Conservation (phyloP, 2,329 filamentous ascomycete genomes). For the Triangularia verruculosa region DNA sequence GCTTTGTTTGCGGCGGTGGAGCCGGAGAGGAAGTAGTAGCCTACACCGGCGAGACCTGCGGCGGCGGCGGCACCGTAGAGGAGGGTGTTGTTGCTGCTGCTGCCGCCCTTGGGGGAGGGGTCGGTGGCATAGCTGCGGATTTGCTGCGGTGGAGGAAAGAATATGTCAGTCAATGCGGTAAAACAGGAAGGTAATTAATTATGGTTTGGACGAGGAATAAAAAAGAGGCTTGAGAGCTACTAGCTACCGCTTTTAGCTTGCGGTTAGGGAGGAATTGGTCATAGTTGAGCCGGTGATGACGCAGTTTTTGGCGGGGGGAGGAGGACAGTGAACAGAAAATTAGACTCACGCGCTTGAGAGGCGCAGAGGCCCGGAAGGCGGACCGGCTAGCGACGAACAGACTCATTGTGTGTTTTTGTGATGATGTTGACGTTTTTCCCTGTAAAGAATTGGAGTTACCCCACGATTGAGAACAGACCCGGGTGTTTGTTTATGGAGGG, state of each 20-base stretch:
- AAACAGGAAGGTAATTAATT: too few relatives aligned
- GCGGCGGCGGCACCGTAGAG: conserved; percentile 61
- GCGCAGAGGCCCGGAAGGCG: conserved; percentile 62
- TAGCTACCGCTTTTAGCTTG: background rate
- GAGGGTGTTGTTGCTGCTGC: conserved; percentile 50
- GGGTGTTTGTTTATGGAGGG: background rate
- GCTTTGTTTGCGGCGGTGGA: conserved; percentile 53
- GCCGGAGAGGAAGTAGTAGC: conserved; percentile 50
- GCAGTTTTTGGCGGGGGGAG: background rate
- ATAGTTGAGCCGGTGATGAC: background rate
- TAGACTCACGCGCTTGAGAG: conserved; percentile 59
- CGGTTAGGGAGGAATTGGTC: background rate
- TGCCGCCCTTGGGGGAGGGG: conserved; percentile 45
- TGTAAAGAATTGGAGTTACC: background rate
- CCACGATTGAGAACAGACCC: background rate
- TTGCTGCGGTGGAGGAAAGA: conserved; percentile 40
- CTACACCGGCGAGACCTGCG: conserved; percentile 52
- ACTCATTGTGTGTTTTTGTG: conserved; percentile 35
- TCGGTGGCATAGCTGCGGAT: conserved; percentile 67
- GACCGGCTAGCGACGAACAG: conserved; percentile 66
- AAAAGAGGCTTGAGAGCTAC: background rate
- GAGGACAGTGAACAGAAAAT: background rate
- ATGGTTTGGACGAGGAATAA: background rate
- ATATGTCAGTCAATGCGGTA: conserved; percentile 23
- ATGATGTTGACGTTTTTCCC: background rate